phyloP scores from a whole-genome alignment of 768 basidiomycete species.

The Amanita molliuscula region DNA sequence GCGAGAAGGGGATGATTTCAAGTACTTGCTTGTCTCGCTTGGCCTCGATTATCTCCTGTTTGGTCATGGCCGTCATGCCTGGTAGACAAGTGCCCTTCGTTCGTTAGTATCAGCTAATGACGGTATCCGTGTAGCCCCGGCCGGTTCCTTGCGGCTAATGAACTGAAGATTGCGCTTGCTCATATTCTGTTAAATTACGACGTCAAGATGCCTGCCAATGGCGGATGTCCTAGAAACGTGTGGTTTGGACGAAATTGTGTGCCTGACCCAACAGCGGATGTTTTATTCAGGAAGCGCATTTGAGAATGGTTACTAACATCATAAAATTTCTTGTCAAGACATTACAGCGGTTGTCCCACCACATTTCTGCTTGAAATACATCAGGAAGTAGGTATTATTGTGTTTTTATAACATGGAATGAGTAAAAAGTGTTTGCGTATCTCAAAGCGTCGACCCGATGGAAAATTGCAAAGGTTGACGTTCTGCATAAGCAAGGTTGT shows the following conservation, averaged over 20 bases:
- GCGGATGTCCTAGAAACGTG: slow-evolving; percentile 4
- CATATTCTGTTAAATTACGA: slow-evolving; percentile 24
- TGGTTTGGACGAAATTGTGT: slow-evolving; percentile 9
- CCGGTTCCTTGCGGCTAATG: slow-evolving; percentile 24
- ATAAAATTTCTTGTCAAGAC: not conserved
- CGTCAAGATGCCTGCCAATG: slow-evolving; percentile 18
- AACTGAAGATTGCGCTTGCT: slow-evolving; percentile 22
- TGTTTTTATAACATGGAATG: not conserved
- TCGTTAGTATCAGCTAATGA: not conserved
- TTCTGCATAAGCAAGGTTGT: slow-evolving; percentile 37
- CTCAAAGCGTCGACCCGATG: slow-evolving; percentile 40
- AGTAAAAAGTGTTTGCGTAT: slow-evolving; percentile 21
- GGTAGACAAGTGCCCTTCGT: slow-evolving; percentile 1
- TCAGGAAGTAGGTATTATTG: too few species aligned
- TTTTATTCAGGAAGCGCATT: slow-evolving; percentile 22
- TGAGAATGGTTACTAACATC: not conserved
- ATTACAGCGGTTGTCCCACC: too few species aligned
- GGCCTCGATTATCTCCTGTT: slow-evolving; percentile 22
- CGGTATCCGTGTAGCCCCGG: slow-evolving; percentile 13
- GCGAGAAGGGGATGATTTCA: slow-evolving; percentile 14
- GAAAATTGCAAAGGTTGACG: slow-evolving; percentile 33
- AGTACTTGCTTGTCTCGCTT: slow-evolving; percentile 21
- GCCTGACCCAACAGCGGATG: slow-evolving; percentile 22
- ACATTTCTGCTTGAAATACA: too few species aligned
- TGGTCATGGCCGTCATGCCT: slow-evolving; percentile 17